These are phyloP conservation scores for Cladosporium halotolerans DNA, from an alignment of 2,329 filamentous ascomycete species.

Conservation along the genomic window DNA sequence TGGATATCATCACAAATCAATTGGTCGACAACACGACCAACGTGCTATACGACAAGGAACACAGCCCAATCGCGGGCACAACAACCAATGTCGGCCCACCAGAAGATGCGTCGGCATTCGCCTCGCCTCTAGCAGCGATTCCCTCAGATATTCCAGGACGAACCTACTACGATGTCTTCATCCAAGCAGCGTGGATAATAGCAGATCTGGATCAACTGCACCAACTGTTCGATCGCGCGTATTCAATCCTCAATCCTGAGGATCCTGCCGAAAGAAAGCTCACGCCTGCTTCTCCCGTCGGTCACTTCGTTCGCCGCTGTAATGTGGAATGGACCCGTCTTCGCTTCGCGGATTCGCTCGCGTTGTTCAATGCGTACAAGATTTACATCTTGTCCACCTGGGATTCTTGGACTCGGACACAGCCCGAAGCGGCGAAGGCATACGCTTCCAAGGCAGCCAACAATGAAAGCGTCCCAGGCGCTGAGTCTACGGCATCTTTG, in stretches of 20 bases:
- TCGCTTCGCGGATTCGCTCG: constrained; percentile 70
- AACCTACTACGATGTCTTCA: constrained; percentile 80
- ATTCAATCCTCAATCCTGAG: constrained; percentile 30
- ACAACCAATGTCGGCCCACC: constrained; percentile 37
- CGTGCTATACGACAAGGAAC: background rate
- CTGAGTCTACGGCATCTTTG: constrained; percentile 25
- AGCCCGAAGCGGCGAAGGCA: constrained; percentile 16
- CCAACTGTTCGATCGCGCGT: constrained; percentile 53
- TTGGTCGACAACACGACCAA: background rate
- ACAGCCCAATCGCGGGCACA: constrained; percentile 34
- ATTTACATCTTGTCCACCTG: constrained; percentile 47
- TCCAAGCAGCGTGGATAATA: constrained; percentile 75
- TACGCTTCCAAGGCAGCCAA: background rate
- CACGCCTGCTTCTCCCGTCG: constrained; percentile 65
- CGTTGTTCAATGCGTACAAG: constrained; percentile 77
- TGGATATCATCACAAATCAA: constrained; percentile 63
- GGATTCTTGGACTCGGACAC: constrained; percentile 4
- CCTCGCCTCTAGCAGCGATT: constrained; percentile 8
- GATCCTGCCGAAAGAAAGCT: constrained; percentile 46
- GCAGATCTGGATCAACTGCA: constrained; percentile 77
- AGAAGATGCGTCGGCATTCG: constrained; percentile 38
- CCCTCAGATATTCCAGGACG: constrained; percentile 57
- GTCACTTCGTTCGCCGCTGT: constrained; percentile 69
- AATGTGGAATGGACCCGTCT: constrained; percentile 74
- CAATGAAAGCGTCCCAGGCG: constrained; percentile 8